Evolutionary conservation across 768 basidiomycete genomes (phyloP), one percentile per base, ranked within the genome.

Genomic region (Porphyrellus cyaneotinctus): DNA sequence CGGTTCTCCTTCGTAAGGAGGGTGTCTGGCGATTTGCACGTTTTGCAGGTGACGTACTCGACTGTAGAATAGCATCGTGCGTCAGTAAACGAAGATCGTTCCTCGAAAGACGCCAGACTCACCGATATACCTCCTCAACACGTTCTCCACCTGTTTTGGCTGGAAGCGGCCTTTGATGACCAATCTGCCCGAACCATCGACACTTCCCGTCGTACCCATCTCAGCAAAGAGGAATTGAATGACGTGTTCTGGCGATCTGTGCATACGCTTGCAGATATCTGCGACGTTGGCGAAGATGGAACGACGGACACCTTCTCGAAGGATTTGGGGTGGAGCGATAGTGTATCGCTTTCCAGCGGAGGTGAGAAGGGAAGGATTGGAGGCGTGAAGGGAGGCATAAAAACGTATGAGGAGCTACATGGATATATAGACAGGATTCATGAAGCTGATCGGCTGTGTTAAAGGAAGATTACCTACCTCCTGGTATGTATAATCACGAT

Each of bases 31-130:
- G 95, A 97, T 75, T 97, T 99, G 81, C 97, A 99, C 36, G 95
- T 98, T 74, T 97, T 95, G 83, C 97, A 99, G 35, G 95, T 95
- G 55, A 97, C 95, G 72, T 97, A 98, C 75, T 97, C 95, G 56
- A 95, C 95, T 95, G 59, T 13, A 54, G 38, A 12, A 38, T 2
- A 10, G 12, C 37, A 18, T 23, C 50, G 5, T 12, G 13, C 28
- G 42, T 59, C 37, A 52, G 42, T 37, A 43, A 4, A 39, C 33
- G 18, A 47, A 11, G 13, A 42, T n/a, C 17, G 22, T 28, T 23
- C n/a, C 10, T 32, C 35, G 28, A 24, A 15, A 43, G 13, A 42
- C 15, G 13, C 28, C 1, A 49, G 41, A 76, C 86, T 60, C 69
- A 95, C 94, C 91, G 63, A 98, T 97, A 70, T 99, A 99, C 52